These are phyloP conservation scores for Nicotiana tomentosiformis DNA, from an alignment of 257 asterid genomes.

Conservation along the genomic window DNA sequence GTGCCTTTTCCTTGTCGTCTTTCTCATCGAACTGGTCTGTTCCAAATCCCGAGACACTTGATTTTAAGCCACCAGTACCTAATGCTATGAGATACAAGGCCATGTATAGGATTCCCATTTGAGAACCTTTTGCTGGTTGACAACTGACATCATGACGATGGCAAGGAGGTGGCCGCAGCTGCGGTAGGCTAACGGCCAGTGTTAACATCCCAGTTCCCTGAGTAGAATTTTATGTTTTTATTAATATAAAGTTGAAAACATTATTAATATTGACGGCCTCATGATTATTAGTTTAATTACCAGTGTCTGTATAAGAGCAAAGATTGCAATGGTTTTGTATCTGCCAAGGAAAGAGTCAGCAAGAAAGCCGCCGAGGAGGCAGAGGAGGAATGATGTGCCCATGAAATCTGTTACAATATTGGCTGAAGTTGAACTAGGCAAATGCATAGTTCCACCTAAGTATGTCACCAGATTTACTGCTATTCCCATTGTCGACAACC, in stretches of 20 bases:
- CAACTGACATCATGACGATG: conserved; percentile 26
- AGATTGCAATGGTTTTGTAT: conserved; percentile 62
- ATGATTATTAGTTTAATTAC: conserved; percentile 17
- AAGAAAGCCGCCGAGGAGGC: conserved; percentile 78
- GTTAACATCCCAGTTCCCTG: conserved; percentile 80
- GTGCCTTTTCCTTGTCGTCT: conserved; percentile 67
- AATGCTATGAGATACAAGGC: conserved; percentile 71
- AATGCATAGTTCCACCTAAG: conserved; percentile 31
- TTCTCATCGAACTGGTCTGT: conserved; percentile 79
- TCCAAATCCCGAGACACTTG: conserved; percentile 88
- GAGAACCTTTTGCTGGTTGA: conserved; percentile 52
- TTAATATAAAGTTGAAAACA: neutral
- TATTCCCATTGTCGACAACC: conserved; percentile 41
- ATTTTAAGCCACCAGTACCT: conserved; percentile 92
- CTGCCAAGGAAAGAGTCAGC: conserved; percentile 90
- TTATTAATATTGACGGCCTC: neutral
- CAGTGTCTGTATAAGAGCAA: conserved; percentile 48
- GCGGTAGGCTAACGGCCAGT: conserved; percentile 41
- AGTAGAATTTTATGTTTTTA: neutral
- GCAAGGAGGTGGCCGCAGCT: conserved; percentile 76
- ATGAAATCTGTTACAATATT: conserved; percentile 81
- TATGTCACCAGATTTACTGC: conserved; percentile 37
- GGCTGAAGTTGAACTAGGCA: conserved; percentile 46
- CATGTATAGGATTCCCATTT: conserved; percentile 62
- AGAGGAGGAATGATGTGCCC: conserved; percentile 81